A percentile compares a stretch with the other conserved stretches of the same genome.
Conservation (phyloP, 1,284 basidiomycete genomes). For the Papiliotrema laurentii region DNA sequence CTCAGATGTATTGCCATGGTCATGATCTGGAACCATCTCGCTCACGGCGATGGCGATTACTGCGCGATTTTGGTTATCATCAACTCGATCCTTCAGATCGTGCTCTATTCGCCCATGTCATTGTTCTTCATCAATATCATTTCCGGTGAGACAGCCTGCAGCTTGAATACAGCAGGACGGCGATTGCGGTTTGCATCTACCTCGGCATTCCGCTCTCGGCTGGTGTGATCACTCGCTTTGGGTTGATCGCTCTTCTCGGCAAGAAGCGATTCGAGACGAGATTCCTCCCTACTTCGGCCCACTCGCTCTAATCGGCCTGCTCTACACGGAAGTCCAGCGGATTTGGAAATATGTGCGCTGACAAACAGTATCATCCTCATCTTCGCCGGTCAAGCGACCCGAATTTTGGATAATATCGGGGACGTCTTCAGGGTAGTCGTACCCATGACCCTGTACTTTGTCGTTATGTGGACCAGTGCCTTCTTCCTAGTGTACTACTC, state of each 20-base stretch:
- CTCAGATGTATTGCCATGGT: constrained; percentile 62
- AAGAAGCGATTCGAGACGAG: constrained; percentile 53
- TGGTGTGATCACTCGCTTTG: constrained; percentile 64
- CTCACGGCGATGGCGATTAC: constrained; percentile 66
- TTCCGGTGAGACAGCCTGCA: constrained; percentile 47
- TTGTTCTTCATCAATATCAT: constrained; percentile 73
- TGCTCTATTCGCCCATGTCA: constrained; percentile 70
- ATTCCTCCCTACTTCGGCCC: constrained; percentile 70
- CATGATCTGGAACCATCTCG: constrained; percentile 79
- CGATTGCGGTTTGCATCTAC: constrained; percentile 68
- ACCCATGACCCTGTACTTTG: constrained; percentile 72
- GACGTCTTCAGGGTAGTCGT: constrained; percentile 73
- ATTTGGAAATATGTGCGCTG: neutral
- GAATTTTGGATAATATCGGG: constrained; percentile 63
- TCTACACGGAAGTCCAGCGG: constrained; percentile 48
- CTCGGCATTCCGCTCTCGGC: constrained; percentile 66
- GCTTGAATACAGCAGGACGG: constrained; percentile 64
- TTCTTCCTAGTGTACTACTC: constrained; percentile 47
- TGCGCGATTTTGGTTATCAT: too few species aligned
- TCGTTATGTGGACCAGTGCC: constrained; percentile 66
- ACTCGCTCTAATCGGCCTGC: constrained; percentile 64
- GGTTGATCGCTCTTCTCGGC: constrained; percentile 52
- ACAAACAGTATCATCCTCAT: constrained; percentile 56
- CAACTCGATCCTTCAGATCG: constrained; percentile 64
- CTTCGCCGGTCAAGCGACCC: constrained; percentile 62